Evolutionary conservation across 2,329 filamentous ascomycete genomes (phyloP).

Genomic region (Claviceps africana): DNA sequence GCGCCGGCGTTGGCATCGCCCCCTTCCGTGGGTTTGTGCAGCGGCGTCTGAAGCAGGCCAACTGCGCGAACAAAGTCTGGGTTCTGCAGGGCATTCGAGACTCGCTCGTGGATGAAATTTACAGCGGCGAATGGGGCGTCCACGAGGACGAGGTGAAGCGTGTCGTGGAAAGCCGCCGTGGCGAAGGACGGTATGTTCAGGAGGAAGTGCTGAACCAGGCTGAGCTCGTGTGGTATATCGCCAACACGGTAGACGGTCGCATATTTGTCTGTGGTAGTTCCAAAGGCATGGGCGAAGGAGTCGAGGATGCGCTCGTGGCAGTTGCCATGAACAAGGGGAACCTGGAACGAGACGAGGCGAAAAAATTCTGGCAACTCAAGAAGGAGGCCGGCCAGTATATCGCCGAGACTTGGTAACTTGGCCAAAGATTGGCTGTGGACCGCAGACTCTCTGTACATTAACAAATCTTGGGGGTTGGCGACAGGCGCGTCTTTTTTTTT

Average conservation of each 20-base stretch:
- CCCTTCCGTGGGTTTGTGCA: conserved; percentile 97
- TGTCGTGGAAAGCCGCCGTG: conserved; percentile 61
- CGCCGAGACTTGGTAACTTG: conserved; percentile 56
- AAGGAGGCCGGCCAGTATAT: conserved; percentile 91
- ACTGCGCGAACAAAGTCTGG: conserved; percentile 97
- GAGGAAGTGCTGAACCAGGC: conserved; percentile 86
- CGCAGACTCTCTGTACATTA: not conserved
- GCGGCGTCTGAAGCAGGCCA: conserved; percentile 81
- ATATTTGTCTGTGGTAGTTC: conserved; percentile 94
- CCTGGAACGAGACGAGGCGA: conserved; percentile 66
- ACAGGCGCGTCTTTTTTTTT: not conserved
- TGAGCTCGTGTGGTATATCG: conserved; percentile 95
- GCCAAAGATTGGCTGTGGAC: not conserved
- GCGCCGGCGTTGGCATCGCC: conserved; percentile 89
- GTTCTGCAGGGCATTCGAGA: conserved; percentile 91
- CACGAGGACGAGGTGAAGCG: conserved; percentile 78
- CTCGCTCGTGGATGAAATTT: conserved; percentile 86
- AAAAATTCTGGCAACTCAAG: conserved; percentile 82
- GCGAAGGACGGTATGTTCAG: conserved; percentile 83
- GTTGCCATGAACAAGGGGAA: conserved; percentile 90
- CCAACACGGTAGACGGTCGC: conserved; percentile 89
- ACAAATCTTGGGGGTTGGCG: not conserved
- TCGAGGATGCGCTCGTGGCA: conserved; percentile 74
- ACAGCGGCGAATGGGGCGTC: conserved; percentile 90
- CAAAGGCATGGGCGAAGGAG: conserved; percentile 95